Conservation (phyloP, 148 eudicot genomes). For the Drosera capensis region DNA sequence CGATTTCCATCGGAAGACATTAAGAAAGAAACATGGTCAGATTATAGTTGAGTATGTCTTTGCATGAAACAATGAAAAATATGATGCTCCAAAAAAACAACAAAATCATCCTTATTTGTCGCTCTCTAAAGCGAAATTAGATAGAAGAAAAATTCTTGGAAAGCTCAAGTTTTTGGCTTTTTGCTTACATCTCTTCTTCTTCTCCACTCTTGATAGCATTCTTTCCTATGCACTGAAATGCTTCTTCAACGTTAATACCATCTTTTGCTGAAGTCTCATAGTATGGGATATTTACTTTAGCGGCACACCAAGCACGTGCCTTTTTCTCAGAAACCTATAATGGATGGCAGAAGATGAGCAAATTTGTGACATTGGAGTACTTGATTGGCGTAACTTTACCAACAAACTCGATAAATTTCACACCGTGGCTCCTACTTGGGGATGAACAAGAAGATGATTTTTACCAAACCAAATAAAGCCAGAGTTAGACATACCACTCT, state of each 20-base stretch:
- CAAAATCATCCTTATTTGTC: background rate
- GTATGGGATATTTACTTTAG: constrained; percentile 90
- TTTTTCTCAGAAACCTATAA: constrained; percentile 87
- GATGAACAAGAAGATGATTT: background rate
- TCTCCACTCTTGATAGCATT: constrained; percentile 80
- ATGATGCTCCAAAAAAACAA: background rate
- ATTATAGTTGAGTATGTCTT: background rate
- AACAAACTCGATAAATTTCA: constrained; percentile 56
- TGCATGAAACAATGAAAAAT: background rate
- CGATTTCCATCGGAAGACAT: constrained; percentile 1
- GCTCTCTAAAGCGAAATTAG: background rate
- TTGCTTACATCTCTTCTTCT: constrained; percentile 90
- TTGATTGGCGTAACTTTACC: constrained; percentile 59
- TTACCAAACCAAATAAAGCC: background rate
- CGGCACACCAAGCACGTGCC: constrained; percentile 95
- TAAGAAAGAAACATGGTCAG: background rate
- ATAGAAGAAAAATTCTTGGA: background rate
- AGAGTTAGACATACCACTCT: constrained; percentile 46
- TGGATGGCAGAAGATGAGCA: background rate
- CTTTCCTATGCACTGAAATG: constrained; percentile 85
- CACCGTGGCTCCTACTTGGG: constrained; percentile 40
- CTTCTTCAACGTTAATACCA: constrained; percentile 84
- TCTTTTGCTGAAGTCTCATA: constrained; percentile 96
- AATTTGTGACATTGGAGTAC: background rate
- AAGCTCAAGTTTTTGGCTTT: constrained; percentile 19